Evolutionary conservation across 257 asterid species (phyloP).

Genomic region (Catharanthus roseus): DNA sequence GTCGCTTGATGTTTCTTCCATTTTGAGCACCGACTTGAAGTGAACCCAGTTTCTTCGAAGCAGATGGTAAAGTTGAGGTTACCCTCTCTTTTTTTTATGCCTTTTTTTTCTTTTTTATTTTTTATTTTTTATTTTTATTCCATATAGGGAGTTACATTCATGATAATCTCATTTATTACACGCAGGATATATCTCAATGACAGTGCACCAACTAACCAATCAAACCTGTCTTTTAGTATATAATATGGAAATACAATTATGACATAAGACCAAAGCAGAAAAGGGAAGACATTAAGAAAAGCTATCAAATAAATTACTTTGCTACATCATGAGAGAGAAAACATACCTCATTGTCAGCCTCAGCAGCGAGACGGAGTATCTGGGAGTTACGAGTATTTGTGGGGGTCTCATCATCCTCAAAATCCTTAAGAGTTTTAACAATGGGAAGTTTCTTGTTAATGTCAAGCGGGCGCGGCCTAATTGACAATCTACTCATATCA

Average conservation of each 20-base stretch:
- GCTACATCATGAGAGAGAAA: background rate
- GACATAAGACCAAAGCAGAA: slow-evolving; percentile 7
- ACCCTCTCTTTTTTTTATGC: background rate
- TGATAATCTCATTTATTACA: slow-evolving; percentile 10
- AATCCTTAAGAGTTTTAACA: slow-evolving; percentile 83
- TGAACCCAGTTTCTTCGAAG: background rate
- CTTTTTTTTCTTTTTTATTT: background rate
- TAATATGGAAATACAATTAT: background rate
- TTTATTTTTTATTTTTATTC: background rate
- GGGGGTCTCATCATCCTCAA: slow-evolving; percentile 89
- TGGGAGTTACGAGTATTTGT: slow-evolving; percentile 82
- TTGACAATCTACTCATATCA: slow-evolving; percentile 94
- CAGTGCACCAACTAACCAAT: slow-evolving; percentile 7
- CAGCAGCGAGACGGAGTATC: slow-evolving; percentile 74
- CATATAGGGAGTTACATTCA: background rate
- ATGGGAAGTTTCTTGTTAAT: slow-evolving; percentile 94
- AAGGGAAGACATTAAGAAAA: slow-evolving; percentile 11
- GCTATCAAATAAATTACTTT: background rate
- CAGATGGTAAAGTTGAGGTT: background rate
- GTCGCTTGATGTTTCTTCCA: slow-evolving; percentile 6
- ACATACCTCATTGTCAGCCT: slow-evolving; percentile 72
- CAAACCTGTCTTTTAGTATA: slow-evolving; percentile 2
- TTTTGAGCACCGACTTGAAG: background rate
- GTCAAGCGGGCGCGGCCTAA: slow-evolving; percentile 99
- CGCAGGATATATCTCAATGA: background rate